Evolutionary conservation across 2,329 filamentous ascomycete species (phyloP).

Genomic region (Lojkania enalia): DNA sequence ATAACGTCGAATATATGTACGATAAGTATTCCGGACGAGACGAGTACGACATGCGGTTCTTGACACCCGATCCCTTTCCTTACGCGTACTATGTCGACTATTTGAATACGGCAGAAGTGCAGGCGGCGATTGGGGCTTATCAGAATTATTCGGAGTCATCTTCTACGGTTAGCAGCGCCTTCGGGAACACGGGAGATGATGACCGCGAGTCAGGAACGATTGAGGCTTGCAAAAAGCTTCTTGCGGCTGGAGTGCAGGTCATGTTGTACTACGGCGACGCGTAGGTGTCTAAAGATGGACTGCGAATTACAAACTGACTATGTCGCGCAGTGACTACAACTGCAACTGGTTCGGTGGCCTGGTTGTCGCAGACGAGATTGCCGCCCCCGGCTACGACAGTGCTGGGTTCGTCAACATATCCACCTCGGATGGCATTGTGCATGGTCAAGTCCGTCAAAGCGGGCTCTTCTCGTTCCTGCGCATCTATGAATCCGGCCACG

Average conservation of each 20-base stretch:
- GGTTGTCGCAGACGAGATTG: conserved; percentile 47
- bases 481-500: conserved; percentile 55
- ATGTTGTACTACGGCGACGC: conserved; percentile 54
- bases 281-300: conserved; percentile 20
- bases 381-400: conserved; percentile 45
- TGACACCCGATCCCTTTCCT: conserved; percentile 61
- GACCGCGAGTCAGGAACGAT: conserved; percentile 50
- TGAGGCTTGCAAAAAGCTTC: conserved; percentile 45
- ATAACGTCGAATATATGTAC: conserved; percentile 57
- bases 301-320: conserved; percentile 2
- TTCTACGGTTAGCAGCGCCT: conserved; percentile 50
- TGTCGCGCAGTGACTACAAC: conserved; percentile 45
- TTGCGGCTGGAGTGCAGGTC: conserved; percentile 47
- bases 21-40: conserved; percentile 58
- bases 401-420: conserved; percentile 55
- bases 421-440: conserved; percentile 51
- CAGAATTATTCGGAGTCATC: conserved; percentile 60
- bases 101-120: conserved; percentile 59
- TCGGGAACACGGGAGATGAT: conserved; percentile 55
- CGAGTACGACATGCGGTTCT: conserved; percentile 63
- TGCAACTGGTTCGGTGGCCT: conserved; percentile 54
- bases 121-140: conserved; percentile 62
- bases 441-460: conserved; percentile 58
- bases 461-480: conserved; percentile 56
- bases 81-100: conserved; percentile 60